Evolutionary conservation across 768 basidiomycete species (phyloP).

Genomic region (Psilocybe tampanensis): DNA sequence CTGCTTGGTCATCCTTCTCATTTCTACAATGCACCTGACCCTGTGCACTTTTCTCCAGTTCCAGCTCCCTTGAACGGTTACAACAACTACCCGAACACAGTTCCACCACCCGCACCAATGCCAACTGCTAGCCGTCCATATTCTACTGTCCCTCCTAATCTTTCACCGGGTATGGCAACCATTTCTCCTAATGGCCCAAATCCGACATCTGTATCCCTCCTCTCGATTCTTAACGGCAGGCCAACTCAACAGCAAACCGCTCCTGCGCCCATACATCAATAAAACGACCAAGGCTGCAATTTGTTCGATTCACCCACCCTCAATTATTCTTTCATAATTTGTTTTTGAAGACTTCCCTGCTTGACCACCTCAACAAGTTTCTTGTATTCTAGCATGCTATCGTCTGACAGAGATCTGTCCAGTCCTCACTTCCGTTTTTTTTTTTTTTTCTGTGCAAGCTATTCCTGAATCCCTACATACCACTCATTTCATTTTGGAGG

Average conservation of each 20-base stretch:
- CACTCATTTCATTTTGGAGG: not conserved
- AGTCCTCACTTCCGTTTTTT: constrained; percentile 5
- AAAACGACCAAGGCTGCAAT: not conserved
- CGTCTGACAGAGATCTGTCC: constrained; percentile 13
- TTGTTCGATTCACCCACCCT: not conserved
- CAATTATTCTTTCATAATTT: not conserved
- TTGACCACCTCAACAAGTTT: not conserved
- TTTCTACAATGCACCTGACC: constrained; percentile 10
- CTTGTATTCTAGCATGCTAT: constrained; percentile 12
- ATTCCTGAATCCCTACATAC: not conserved
- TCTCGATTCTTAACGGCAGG: constrained; percentile 32
- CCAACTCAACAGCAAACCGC: constrained; percentile 9
- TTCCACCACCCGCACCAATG: constrained; percentile 12
- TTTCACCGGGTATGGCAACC: constrained; percentile 8
- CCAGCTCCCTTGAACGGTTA: constrained; percentile 8
- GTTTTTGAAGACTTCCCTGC: not conserved
- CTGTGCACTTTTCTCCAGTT: constrained; percentile 11
- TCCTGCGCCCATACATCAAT: constrained; percentile 12
- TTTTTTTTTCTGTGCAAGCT: not conserved
- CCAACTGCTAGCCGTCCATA: constrained; percentile 13
- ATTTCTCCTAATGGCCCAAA: constrained; percentile 13
- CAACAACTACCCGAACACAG: constrained; percentile 1
- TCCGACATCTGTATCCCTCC: constrained; percentile 21
- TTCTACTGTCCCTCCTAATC: constrained; percentile 13
- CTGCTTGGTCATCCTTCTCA: constrained; percentile 5